Evolutionary conservation across 208 protist species (phyloP).

Genomic region (Wallacemonas collosoma): DNA sequence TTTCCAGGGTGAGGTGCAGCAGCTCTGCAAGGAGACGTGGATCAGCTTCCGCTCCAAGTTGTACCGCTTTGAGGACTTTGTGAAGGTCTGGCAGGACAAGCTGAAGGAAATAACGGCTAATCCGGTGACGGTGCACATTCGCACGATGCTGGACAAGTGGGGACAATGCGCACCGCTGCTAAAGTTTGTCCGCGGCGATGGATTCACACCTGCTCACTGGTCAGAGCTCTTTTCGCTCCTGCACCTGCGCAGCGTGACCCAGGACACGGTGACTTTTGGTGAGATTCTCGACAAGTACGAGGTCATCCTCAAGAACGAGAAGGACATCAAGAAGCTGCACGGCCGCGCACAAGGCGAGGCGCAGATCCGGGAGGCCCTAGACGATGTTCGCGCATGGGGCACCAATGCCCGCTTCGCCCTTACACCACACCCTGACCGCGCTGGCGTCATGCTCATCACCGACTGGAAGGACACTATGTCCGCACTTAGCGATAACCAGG

Average conservation of each 20-base stretch:
- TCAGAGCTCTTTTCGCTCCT: constrained; percentile 91
- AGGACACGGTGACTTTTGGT: constrained; percentile 92
- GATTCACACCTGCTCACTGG: constrained; percentile 97
- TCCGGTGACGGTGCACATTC: constrained; percentile 88
- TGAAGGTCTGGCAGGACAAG: constrained; percentile 91
- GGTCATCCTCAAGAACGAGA: constrained; percentile 73
- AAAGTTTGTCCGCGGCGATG: constrained; percentile 95
- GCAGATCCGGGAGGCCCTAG: constrained; percentile 94
- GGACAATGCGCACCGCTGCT: constrained; percentile 81
- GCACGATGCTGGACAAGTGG: constrained; percentile 88
- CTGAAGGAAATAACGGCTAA: constrained; percentile 77
- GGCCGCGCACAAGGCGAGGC: constrained; percentile 95
- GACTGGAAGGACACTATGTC: constrained; percentile 98
- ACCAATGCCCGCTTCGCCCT: constrained; percentile 86
- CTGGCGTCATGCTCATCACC: constrained; percentile 92
- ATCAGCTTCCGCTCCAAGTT: constrained; percentile 93
- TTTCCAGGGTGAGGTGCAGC: constrained; percentile 86
- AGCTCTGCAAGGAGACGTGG: constrained; percentile 89
- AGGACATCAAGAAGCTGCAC: constrained; percentile 93
- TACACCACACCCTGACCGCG: constrained; percentile 69
- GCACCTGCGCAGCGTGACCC: constrained; percentile 66
- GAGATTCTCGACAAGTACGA: constrained; percentile 88
- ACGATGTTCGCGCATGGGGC: constrained; percentile 95
- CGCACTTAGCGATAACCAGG: constrained; percentile 96
- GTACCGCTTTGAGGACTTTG: constrained; percentile 96